Conservation (phyloP, 1,284 basidiomycete genomes). For the Trametes hirsuta region DNA sequence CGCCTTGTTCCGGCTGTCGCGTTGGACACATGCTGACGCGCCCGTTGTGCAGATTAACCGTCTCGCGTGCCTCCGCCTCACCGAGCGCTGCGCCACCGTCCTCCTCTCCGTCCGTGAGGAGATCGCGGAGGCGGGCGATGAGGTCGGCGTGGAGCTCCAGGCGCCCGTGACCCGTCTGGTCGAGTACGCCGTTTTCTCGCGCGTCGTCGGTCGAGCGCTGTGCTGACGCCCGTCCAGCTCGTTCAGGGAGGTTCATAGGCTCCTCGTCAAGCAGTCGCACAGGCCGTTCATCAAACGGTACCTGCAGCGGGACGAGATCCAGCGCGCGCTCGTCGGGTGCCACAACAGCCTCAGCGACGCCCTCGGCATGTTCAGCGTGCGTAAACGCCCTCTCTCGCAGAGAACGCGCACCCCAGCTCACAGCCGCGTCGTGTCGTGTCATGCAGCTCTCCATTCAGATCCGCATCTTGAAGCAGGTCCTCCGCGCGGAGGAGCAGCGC, state of each 20-base stretch:
- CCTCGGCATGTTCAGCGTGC: conserved; percentile 27
- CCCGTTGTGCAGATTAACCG: conserved; percentile 52
- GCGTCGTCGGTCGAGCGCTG: background rate
- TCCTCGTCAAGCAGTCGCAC: conserved; percentile 62
- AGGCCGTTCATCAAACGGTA: conserved; percentile 81
- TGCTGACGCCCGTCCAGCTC: conserved; percentile 16
- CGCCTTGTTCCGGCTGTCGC: too few species aligned
- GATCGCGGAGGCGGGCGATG: conserved; percentile 43
- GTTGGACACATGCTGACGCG: background rate
- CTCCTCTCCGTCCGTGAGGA: conserved; percentile 50
- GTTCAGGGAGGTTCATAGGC: conserved; percentile 45
- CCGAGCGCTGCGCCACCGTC: conserved; percentile 55
- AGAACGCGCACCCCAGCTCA: too few species aligned
- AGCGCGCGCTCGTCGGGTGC: conserved; percentile 55
- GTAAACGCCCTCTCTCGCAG: too few species aligned
- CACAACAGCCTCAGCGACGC: conserved; percentile 40
- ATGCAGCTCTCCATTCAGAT: conserved; percentile 55
- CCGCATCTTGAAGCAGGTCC: conserved; percentile 59
- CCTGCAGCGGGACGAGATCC: conserved; percentile 74
- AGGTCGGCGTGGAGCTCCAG: conserved; percentile 39
- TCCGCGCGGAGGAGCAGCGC: conserved; percentile 40
- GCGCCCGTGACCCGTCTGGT: conserved; percentile 48
- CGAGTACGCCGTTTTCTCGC: conserved; percentile 43
- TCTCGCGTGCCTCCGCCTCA: conserved; percentile 51
- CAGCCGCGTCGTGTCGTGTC: too few species aligned